Evolutionary conservation across 2,329 filamentous ascomycete species (phyloP).

Genomic region (Lecanicillium sp.): DNA sequence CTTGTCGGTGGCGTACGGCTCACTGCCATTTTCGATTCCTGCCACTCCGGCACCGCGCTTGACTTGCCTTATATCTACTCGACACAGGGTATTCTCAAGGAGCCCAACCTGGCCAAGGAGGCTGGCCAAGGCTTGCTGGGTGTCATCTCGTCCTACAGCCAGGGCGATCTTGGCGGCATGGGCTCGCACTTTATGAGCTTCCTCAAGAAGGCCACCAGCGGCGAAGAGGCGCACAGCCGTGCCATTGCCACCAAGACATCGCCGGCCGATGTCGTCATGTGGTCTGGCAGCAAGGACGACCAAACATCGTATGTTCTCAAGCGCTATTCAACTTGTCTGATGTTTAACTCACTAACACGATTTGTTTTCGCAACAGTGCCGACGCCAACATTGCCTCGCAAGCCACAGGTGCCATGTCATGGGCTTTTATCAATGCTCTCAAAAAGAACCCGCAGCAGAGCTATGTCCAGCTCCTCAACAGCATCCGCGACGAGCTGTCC

Average conservation of each 20-base stretch:
- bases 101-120: conserved; percentile 60
- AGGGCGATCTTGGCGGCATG: conserved; percentile 75
- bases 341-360: conserved; percentile 20
- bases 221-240: conserved; percentile 73
- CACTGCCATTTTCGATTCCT: conserved; percentile 58
- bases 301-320: conserved; percentile 71
- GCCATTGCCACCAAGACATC: conserved; percentile 85
- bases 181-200: conserved; percentile 72
- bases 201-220: conserved; percentile 80
- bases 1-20: conserved; percentile 47
- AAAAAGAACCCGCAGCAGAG: conserved; percentile 98
- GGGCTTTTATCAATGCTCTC: conserved; percentile 86
- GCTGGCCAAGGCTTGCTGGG: conserved; percentile 55
- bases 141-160: conserved; percentile 49
- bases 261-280: conserved; percentile 93
- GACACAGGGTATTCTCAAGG: conserved; percentile 59
- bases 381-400: conserved; percentile 87
- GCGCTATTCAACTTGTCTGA: conserved; percentile 16
- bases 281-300: conserved; percentile 91
- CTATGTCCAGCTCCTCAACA: conserved; percentile 94
- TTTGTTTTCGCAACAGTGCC: conserved; percentile 48
- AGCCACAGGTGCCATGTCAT: conserved; percentile 96
- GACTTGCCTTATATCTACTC: conserved; percentile 63
- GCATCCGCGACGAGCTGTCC: conserved; percentile 84
- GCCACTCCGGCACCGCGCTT: conserved; percentile 58